Conservation (phyloP, 768 basidiomycete genomes). For the Podaxis sp. region DNA sequence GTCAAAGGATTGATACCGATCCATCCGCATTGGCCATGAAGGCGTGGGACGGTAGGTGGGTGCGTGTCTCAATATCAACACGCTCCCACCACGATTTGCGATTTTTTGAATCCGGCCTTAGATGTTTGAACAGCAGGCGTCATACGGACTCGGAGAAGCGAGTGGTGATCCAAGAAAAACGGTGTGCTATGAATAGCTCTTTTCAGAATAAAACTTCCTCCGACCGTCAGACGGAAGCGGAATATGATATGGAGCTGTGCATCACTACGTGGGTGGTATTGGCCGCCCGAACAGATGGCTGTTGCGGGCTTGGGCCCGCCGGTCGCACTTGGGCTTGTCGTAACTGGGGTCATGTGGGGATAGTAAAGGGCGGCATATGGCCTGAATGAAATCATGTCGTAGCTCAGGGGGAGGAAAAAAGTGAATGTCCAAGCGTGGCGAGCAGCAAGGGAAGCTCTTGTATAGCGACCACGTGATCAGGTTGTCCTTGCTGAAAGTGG, state of each 20-base stretch:
- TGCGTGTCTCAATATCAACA: no score
- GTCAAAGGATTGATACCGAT: neutral
- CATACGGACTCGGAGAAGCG: neutral
- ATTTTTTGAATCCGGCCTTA: no score
- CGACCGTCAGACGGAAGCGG: neutral
- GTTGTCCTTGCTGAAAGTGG: neutral
- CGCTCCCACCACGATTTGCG: no score
- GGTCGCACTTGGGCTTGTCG: no score
- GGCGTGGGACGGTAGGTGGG: neutral
- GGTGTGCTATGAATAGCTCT: neutral
- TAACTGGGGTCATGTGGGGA: no score
- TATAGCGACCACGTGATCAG: no score
- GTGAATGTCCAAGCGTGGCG: no score
- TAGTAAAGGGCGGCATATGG: no score
- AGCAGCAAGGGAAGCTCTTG: no score
- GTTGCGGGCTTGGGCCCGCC: neutral
- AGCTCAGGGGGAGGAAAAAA: no score
- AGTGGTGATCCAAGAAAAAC: neutral
- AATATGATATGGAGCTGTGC: neutral
- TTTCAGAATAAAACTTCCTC: neutral
- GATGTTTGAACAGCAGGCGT: no score
- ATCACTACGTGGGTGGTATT: neutral
- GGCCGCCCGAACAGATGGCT: neutral
- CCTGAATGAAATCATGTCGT: no score
- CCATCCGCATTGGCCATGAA: neutral